Evolutionary conservation across 495 filamentous ascomycete species (phyloP).

Genomic region (Lasiosphaeria ovina): DNA sequence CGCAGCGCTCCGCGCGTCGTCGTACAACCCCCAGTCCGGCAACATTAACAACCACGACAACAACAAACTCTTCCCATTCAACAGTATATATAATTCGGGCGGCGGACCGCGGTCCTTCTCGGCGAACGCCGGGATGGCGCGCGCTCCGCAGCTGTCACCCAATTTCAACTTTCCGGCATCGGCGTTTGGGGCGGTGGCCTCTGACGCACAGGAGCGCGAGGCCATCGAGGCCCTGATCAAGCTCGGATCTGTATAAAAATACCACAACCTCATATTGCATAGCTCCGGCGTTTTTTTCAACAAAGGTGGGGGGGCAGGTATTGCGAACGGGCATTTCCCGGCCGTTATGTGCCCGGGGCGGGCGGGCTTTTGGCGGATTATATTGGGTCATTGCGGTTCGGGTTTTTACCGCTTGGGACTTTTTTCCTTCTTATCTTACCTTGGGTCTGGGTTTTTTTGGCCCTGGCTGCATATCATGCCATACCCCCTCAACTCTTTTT

Average conservation of each 20-base stretch:
- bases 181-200: constrained; percentile 47
- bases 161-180: constrained; percentile 47
- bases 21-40: constrained; percentile 44
- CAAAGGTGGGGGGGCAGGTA: constrained; percentile 9
- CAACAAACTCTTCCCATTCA: constrained; percentile 36
- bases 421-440: no score
- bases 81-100: constrained; percentile 47
- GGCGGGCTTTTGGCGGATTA: no score
- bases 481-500: no score
- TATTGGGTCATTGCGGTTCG: no score
- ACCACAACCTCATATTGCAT: constrained; percentile 34
- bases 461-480: no score
- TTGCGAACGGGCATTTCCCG: no score
- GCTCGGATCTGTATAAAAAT: constrained; percentile 80
- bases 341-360: no score
- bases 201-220: constrained; percentile 72
- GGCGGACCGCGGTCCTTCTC: constrained; percentile 47
- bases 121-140: constrained; percentile 46
- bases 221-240: constrained; percentile 80
- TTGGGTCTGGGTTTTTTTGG: no score
- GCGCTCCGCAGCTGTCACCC: constrained; percentile 39
- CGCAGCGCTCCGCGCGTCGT: constrained; percentile 73
- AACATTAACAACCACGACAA: constrained; percentile 3
- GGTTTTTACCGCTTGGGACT: no score
- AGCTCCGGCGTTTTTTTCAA: constrained; percentile 46